A percentile compares a stretch with the other conserved stretches of the same genome.
These are phyloP conservation scores for Penicillium digitatum DNA, from an alignment of 2,329 filamentous ascomycete genomes.

Conservation along the genomic window DNA sequence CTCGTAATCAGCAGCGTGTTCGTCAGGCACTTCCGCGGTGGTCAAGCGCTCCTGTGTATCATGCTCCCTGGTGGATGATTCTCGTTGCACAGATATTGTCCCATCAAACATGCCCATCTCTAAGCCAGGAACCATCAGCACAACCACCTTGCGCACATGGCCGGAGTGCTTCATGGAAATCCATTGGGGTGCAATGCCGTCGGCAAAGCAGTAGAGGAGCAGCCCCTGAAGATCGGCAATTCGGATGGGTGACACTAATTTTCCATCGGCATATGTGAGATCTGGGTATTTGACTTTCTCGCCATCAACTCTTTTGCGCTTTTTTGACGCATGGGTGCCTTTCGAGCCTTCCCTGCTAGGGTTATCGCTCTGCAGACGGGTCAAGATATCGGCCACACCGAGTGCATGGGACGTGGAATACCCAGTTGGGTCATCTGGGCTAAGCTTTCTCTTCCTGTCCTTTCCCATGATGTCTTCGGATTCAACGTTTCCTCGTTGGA, in stretches of 20 bases:
- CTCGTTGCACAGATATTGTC: constrained; percentile 42
- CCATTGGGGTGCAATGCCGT: constrained; percentile 61
- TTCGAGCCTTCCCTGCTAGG: constrained; percentile 5
- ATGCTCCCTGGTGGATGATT: constrained; percentile 3
- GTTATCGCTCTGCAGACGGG: constrained; percentile 26
- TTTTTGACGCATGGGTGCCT: constrained; percentile 15
- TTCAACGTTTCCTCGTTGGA: background rate
- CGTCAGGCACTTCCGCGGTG: constrained; percentile 16
- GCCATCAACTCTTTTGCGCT: constrained; percentile 34
- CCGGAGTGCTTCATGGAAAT: constrained; percentile 56
- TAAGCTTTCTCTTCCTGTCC: constrained; percentile 35
- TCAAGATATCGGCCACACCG: constrained; percentile 33
- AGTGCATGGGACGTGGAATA: constrained; percentile 18
- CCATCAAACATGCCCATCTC: constrained; percentile 85
- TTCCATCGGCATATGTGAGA: constrained; percentile 53
- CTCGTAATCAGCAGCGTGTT: constrained; percentile 31
- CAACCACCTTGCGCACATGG: constrained; percentile 68
- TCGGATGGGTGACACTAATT: constrained; percentile 53
- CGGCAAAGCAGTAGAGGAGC: constrained; percentile 59
- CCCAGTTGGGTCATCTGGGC: constrained; percentile 26
- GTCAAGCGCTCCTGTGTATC: constrained; percentile 14
- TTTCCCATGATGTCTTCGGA: constrained; percentile 19
- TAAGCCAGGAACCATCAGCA: constrained; percentile 86
- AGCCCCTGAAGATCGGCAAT: constrained; percentile 57
- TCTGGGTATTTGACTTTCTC: constrained; percentile 50